Evolutionary conservation across 371 early-diverging fungal genomes (phyloP).

Genomic region (Amoeboaphelidium protococcarum): DNA sequence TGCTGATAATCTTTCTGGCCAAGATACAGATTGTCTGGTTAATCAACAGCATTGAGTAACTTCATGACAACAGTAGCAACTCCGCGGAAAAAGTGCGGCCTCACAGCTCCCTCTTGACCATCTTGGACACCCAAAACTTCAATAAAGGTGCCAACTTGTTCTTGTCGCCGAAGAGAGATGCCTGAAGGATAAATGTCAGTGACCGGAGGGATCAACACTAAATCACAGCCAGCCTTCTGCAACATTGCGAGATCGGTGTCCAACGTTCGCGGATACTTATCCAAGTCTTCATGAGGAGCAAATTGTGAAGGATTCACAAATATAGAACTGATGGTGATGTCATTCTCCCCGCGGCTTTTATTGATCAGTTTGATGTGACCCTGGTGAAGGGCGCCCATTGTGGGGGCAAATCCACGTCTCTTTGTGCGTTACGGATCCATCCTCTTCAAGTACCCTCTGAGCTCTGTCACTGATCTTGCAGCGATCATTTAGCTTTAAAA

Average conservation of each 20-base stretch:
- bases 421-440: too few relatives aligned
- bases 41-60: constrained; percentile 51
- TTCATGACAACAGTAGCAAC: constrained; percentile 86
- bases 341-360: constrained; percentile 14
- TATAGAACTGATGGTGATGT: constrained; percentile 48
- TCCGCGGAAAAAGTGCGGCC: constrained; percentile 92
- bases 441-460: background rate
- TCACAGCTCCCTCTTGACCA: constrained; percentile 64
- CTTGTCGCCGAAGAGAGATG: constrained; percentile 35
- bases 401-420: background rate
- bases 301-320: constrained; percentile 96
- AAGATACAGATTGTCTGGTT: constrained; percentile 58
- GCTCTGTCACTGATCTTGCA: background rate
- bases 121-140: constrained; percentile 63
- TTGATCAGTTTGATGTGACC: background rate
- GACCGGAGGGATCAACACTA: constrained; percentile 51
- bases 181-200: constrained; percentile 79
- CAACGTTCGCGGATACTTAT: constrained; percentile 63
- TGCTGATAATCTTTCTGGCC: constrained; percentile 96
- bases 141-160: constrained; percentile 71
- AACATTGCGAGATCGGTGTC: constrained; percentile 40
- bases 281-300: constrained; percentile 77
- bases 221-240: constrained; percentile 5
- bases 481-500: too few relatives aligned
- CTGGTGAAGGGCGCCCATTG: constrained; percentile 1